Percentiles rank a stretch among this genome's conserved stretches.
Evolutionary conservation across 352 stramenopile species (phyloP).

Genomic region (Blastocystis sp.): DNA sequence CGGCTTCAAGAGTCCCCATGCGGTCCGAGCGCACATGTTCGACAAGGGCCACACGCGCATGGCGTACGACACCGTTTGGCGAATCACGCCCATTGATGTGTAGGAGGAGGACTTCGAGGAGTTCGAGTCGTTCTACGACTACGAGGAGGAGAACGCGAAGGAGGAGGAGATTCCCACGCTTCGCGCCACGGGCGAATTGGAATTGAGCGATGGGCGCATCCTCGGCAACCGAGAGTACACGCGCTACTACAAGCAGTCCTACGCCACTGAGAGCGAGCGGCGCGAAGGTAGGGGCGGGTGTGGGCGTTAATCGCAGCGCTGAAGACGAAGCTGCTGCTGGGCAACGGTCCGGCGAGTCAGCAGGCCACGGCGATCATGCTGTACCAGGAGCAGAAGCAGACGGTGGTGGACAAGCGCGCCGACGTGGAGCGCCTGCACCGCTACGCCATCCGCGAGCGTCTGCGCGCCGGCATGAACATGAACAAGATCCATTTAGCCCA

Average conservation of each 20-base stretch:
- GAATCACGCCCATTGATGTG: conserved; percentile 70
- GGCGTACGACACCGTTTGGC: conserved; percentile 78
- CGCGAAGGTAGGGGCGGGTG: neutral
- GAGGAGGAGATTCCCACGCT: neutral
- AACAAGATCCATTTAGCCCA: conserved; percentile 70
- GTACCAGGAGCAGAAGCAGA: conserved; percentile 42
- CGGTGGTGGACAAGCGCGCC: neutral
- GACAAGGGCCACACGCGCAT: conserved; percentile 85
- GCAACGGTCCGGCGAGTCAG: neutral
- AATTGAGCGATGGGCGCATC: conserved; percentile 80
- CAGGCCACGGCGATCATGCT: neutral
- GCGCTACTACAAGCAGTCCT: conserved; percentile 85
- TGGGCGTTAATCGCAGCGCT: conserved; percentile 3
- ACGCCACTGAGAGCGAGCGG: conserved; percentile 78
- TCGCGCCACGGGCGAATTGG: conserved; percentile 82
- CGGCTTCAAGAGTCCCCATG: conserved; percentile 80
- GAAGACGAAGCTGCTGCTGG: conserved; percentile 24
- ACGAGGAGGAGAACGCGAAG: conserved; percentile 73
- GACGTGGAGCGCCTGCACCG: conserved; percentile 53
- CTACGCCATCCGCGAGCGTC: conserved; percentile 48
- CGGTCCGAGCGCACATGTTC: conserved; percentile 87
- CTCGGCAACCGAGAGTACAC: conserved; percentile 83
- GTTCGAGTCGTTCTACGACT: conserved; percentile 75
- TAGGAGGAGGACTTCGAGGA: conserved; percentile 76
- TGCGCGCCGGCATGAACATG: conserved; percentile 66